phyloP scores from a whole-genome alignment of 441 rosid species.

The Geranium incanum region DNA sequence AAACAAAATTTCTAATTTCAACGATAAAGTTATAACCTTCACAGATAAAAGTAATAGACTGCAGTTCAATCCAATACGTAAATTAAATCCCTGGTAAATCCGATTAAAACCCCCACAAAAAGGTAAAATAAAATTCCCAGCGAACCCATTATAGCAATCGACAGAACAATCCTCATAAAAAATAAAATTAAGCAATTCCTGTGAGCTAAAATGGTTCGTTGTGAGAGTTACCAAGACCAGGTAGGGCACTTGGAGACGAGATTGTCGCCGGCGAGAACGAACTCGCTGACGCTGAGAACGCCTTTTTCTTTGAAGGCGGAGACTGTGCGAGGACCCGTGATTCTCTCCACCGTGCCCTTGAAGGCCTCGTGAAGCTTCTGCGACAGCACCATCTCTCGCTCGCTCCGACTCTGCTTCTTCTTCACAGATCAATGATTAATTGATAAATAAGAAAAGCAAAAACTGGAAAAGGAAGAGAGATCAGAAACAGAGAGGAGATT shows the following conservation, averaged over 20 bases:
- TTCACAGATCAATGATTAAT: slow-evolving; percentile 4
- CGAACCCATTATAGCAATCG: not conserved
- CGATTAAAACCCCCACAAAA: not conserved
- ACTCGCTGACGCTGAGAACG: slow-evolving; percentile 91
- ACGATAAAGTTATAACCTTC: not conserved
- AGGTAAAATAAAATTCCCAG: not conserved
- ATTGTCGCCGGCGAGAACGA: slow-evolving; percentile 88
- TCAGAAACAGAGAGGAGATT: not conserved
- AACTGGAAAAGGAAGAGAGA: not conserved
- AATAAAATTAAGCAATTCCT: not conserved
- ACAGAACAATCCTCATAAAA: not conserved
- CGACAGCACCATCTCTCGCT: slow-evolving; percentile 44
- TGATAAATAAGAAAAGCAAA: not conserved
- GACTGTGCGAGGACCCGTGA: slow-evolving; percentile 83
- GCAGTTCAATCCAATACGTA: not conserved
- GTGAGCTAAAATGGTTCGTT: not conserved
- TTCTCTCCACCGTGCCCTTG: slow-evolving; percentile 90
- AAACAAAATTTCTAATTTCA: not conserved
- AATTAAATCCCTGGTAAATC: not conserved
- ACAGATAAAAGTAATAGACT: not conserved
- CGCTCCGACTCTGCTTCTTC: not conserved
- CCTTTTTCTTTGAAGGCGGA: slow-evolving; percentile 97
- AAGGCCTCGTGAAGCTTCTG: slow-evolving; percentile 82
- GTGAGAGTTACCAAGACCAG: slow-evolving; percentile 78
- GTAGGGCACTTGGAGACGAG: slow-evolving; percentile 98